These are phyloP conservation scores for Aspergillus flavus DNA, from an alignment of 2,329 filamentous ascomycete genomes.

Conservation along the genomic window DNA sequence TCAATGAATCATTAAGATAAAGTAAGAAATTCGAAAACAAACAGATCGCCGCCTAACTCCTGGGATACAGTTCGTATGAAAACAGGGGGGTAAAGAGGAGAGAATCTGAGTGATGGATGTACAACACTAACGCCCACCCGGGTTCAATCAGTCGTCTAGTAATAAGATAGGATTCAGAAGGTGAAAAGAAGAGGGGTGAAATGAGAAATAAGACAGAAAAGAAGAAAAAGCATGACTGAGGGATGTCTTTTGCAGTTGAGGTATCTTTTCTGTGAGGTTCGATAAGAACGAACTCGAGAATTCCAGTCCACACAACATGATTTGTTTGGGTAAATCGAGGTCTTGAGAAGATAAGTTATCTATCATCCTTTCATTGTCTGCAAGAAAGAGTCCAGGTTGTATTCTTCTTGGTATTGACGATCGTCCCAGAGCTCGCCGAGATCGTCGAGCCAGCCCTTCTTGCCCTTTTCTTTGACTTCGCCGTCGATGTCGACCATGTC, in stretches of 20 bases:
- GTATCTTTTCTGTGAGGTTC: neutral
- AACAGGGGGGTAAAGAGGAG: neutral
- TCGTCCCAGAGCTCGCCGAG: slow-evolving; percentile 97
- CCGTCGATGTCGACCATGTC: slow-evolving; percentile 95
- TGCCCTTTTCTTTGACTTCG: slow-evolving; percentile 89
- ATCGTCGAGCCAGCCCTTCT: slow-evolving; percentile 95
- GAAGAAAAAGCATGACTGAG: neutral
- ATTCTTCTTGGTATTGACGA: slow-evolving; percentile 96
- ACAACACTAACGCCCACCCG: neutral
- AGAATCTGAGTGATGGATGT: slow-evolving; percentile 1
- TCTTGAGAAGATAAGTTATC: neutral
- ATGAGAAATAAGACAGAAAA: neutral
- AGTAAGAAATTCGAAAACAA: neutral
- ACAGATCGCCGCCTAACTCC: neutral
- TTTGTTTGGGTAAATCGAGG: neutral
- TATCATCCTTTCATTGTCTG: slow-evolving; percentile 76
- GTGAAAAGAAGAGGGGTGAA: neutral
- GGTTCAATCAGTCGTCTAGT: neutral
- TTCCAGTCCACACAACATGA: neutral
- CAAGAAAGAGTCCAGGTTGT: slow-evolving; percentile 92
- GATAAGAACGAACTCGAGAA: neutral
- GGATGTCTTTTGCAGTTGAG: neutral
- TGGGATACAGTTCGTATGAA: neutral
- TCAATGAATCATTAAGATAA: slow-evolving; percentile 6
- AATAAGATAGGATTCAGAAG: neutral